Conservation (phyloP, 2,329 filamentous ascomycete genomes). For the Knufia petricola region DNA sequence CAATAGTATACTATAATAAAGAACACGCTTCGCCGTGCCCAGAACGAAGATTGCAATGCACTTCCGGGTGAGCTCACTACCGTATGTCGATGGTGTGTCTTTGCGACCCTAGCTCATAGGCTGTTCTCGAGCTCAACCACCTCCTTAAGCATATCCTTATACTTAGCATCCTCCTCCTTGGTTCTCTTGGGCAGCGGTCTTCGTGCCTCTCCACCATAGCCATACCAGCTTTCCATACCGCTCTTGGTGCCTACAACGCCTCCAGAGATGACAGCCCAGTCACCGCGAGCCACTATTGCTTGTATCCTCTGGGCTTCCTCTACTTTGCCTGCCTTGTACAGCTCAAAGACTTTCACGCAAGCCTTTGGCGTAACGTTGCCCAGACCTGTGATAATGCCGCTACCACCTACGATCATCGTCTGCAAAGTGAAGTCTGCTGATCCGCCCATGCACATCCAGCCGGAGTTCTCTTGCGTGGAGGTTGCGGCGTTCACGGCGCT, state of each 20-base stretch:
- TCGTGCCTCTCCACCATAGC: slow-evolving; percentile 55
- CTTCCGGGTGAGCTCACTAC: too few species aligned
- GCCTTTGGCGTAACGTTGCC: slow-evolving; percentile 61
- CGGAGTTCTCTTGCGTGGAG: slow-evolving; percentile 42
- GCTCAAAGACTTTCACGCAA: slow-evolving; percentile 50
- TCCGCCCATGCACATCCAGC: slow-evolving; percentile 63
- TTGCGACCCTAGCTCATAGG: slow-evolving; percentile 10
- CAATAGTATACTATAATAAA: too few species aligned
- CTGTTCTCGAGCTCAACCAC: slow-evolving; percentile 30
- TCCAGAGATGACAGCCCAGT: slow-evolving; percentile 61
- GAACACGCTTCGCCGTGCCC: too few species aligned
- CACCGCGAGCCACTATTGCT: slow-evolving; percentile 54
- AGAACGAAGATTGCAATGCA: too few species aligned
- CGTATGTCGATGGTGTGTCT: too few species aligned
- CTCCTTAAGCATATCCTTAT: slow-evolving; percentile 32
- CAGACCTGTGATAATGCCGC: slow-evolving; percentile 62
- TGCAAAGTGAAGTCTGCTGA: slow-evolving; percentile 67
- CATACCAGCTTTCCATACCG: slow-evolving; percentile 51
- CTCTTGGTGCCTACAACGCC: slow-evolving; percentile 62
- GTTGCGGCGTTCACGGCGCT: slow-evolving; percentile 34
- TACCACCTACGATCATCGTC: slow-evolving; percentile 58
- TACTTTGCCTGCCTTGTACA: slow-evolving; percentile 51
- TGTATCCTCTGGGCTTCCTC: slow-evolving; percentile 55
- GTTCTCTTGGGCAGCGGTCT: slow-evolving; percentile 46
- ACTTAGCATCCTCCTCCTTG: slow-evolving; percentile 25